A percentile compares a stretch with the other conserved stretches of the same genome.
These are phyloP conservation scores for Pelargonium citronellum DNA, from an alignment of 441 rosid species.

Conservation along the genomic window DNA sequence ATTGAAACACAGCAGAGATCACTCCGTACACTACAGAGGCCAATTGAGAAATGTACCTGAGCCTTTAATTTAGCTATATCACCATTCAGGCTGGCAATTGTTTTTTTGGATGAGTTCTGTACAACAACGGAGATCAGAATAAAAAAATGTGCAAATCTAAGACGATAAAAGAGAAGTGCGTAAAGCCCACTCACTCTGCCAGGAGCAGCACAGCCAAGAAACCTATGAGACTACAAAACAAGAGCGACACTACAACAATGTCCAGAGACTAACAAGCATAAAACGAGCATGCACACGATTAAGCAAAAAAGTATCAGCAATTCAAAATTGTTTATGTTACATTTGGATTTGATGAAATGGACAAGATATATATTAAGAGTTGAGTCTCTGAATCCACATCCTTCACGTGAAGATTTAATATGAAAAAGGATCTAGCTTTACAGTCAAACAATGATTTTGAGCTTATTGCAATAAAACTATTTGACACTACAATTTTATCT, in stretches of 20 bases:
- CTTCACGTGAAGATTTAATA: too few species aligned
- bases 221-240: background rate
- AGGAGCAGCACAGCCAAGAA: background rate
- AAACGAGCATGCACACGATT: too few species aligned
- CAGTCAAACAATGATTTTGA: background rate
- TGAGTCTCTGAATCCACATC: too few species aligned
- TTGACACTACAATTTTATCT: background rate
- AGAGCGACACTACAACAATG: background rate
- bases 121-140: slow-evolving; percentile 24
- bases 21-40: background rate
- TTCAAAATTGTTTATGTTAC: too few species aligned
- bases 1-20: background rate
- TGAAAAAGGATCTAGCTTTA: too few species aligned
- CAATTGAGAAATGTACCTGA: slow-evolving; percentile 44
- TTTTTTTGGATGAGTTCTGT: slow-evolving; percentile 49
- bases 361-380: too few species aligned
- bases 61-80: slow-evolving; percentile 43
- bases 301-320: too few species aligned
- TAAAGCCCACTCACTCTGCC: background rate
- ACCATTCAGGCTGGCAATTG: slow-evolving; percentile 39
- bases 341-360: too few species aligned
- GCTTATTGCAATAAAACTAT: background rate
- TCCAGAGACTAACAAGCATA: background rate
- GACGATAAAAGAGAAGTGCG: background rate
- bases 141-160: slow-evolving; percentile 13